phyloP scores from a whole-genome alignment of 2,329 filamentous ascomycete genomes.

The Herpotrichia juniperi region DNA sequence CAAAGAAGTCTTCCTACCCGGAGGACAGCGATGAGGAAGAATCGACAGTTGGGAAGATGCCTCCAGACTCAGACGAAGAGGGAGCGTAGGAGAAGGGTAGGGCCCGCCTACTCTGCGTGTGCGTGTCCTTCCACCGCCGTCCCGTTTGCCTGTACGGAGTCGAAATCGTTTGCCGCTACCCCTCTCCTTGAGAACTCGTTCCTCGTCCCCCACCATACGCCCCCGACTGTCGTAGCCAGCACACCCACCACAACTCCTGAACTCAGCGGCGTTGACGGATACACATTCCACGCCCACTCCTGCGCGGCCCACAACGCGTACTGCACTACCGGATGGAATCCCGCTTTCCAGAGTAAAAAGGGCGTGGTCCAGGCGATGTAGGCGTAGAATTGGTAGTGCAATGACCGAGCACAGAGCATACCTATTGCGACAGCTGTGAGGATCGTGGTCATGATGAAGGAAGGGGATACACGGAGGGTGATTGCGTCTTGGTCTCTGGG shows the following conservation, averaged over 20 bases:
- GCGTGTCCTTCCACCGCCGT: constrained; percentile 25
- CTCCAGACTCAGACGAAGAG: constrained; percentile 76
- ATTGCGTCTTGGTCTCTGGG: constrained; percentile 60
- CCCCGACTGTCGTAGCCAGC: constrained; percentile 69
- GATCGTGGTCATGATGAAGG: constrained; percentile 77
- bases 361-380: constrained; percentile 91
- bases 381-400: constrained; percentile 96
- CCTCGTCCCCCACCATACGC: constrained; percentile 65
- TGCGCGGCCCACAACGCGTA: constrained; percentile 76
- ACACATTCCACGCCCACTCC: constrained; percentile 94
- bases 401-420: constrained; percentile 81
- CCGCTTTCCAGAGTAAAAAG: constrained; percentile 82
- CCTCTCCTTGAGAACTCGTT: constrained; percentile 59
- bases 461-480: constrained; percentile 66
- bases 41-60: constrained; percentile 83
- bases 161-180: constrained; percentile 50
- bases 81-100: constrained; percentile 19
- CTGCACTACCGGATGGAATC: constrained; percentile 70
- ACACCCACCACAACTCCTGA: constrained; percentile 72
- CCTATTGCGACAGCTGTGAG: constrained; percentile 79
- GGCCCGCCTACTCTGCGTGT: constrained; percentile 34
- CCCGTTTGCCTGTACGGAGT: constrained; percentile 34
- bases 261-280: constrained; percentile 75
- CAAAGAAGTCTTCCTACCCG: constrained; percentile 64
- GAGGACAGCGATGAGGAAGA: constrained; percentile 76